phyloP scores from a whole-genome alignment of 2,329 filamentous ascomycete genomes.

The Penicillium sp. region DNA sequence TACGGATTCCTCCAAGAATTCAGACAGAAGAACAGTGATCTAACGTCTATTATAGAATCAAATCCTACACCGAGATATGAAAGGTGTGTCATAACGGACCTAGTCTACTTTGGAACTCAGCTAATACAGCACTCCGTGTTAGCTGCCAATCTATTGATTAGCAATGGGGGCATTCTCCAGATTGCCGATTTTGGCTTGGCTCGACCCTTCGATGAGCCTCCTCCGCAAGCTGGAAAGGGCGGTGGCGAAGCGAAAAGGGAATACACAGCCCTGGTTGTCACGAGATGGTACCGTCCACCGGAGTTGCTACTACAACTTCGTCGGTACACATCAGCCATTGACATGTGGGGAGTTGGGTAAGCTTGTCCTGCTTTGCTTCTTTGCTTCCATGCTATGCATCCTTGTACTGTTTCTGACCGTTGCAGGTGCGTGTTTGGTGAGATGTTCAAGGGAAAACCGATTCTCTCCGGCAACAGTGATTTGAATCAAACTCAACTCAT shows the following conservation, averaged over 20 bases:
- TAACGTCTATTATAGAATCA: constrained; percentile 56
- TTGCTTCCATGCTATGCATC: neutral
- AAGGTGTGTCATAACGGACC: constrained; percentile 53
- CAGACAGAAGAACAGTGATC: constrained; percentile 5
- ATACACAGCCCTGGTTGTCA: constrained; percentile 96
- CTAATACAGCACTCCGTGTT: constrained; percentile 18
- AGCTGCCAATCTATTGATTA: constrained; percentile 95
- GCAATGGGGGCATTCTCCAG: constrained; percentile 89
- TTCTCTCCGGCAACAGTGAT: constrained; percentile 88
- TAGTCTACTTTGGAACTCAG: neutral
- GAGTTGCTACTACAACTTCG: constrained; percentile 88
- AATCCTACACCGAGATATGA: constrained; percentile 98
- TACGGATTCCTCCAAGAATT: constrained; percentile 37
- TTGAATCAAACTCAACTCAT: constrained; percentile 90
- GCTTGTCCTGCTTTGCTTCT: constrained; percentile 36
- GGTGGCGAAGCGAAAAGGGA: constrained; percentile 86
- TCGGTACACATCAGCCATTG: constrained; percentile 94
- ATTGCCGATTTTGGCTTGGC: constrained; percentile 98
- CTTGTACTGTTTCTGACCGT: constrained; percentile 33
- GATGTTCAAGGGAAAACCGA: constrained; percentile 94
- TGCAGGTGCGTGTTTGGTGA: constrained; percentile 93
- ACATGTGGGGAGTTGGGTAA: constrained; percentile 97
- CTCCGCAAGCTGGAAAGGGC: constrained; percentile 76
- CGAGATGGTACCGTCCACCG: constrained; percentile 93
- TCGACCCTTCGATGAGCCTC: constrained; percentile 85